Conservation (phyloP, 768 basidiomycete species). For the Russula sp. region DNA sequence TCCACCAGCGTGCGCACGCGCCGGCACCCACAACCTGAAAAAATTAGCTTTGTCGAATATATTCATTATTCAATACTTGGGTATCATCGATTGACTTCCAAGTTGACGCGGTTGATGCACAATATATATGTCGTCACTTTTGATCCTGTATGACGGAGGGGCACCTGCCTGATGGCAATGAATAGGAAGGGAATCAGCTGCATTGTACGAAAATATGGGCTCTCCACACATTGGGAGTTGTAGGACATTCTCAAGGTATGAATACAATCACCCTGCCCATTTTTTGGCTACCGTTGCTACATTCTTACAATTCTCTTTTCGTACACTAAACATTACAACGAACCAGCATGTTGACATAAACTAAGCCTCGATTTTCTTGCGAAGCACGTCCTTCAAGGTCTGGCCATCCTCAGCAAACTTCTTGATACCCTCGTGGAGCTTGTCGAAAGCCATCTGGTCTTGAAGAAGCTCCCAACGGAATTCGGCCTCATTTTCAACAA, state of each 20-base stretch:
- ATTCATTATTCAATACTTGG: no score
- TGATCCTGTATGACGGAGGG: background rate
- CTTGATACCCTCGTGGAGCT: slow-evolving; percentile 96
- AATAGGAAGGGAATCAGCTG: no score
- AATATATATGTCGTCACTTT: no score
- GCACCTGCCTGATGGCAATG: background rate
- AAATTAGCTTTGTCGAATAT: no score
- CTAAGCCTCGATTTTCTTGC: slow-evolving; percentile 52
- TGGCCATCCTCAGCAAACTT: slow-evolving; percentile 96
- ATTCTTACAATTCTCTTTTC: background rate
- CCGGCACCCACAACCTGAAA: slow-evolving; percentile 13
- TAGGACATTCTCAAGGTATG: background rate
- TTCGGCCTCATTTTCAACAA: slow-evolving; percentile 86
- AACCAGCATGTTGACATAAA: background rate
- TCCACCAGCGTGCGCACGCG: slow-evolving; percentile 15
- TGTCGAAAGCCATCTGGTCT: slow-evolving; percentile 98
- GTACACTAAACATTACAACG: background rate
- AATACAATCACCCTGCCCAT: background rate
- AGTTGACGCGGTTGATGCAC: no score
- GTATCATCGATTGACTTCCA: no score
- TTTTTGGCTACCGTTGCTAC: background rate
- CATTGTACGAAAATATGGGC: no score
- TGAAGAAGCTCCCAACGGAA: slow-evolving; percentile 93
- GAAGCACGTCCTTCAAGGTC: slow-evolving; percentile 77
- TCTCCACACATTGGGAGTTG: no score